Conservation (phyloP, 208 protist genomes). For the Vickermania spadyakhi region DNA sequence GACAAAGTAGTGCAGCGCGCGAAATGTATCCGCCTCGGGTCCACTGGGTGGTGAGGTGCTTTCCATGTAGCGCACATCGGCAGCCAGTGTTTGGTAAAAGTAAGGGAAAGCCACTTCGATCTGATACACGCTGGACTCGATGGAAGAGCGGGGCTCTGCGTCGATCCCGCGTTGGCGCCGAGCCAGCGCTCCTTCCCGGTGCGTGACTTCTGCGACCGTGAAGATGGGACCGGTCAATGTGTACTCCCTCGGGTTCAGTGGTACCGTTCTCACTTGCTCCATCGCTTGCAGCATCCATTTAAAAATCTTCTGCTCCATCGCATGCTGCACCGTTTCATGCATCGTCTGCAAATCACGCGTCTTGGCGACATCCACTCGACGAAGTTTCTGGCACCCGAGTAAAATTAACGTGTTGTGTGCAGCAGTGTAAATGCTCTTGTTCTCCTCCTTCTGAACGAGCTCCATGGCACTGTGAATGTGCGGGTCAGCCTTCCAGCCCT, state of each 20-base stretch:
- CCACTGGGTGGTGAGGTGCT: conserved; percentile 4
- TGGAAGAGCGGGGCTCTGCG: neutral
- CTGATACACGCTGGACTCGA: neutral
- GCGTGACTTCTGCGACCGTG: conserved; percentile 21
- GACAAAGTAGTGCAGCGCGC: conserved; percentile 28
- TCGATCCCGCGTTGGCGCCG: neutral
- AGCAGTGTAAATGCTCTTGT: conserved; percentile 19
- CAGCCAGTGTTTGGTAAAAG: conserved; percentile 18
- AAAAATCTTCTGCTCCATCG: conserved; percentile 29
- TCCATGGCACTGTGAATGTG: conserved; percentile 33
- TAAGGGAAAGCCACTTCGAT: conserved; percentile 46
- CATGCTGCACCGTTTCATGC: conserved; percentile 52
- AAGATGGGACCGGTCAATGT: conserved; percentile 35
- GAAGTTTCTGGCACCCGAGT: conserved; percentile 23
- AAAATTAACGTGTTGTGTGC: conserved; percentile 55
- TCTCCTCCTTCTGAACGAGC: conserved; percentile 34
- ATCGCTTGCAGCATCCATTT: conserved; percentile 5
- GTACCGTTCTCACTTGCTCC: neutral
- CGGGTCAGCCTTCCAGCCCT: conserved; percentile 56
- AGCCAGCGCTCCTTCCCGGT: neutral
- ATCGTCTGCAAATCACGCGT: conserved; percentile 50
- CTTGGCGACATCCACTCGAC: conserved; percentile 23
- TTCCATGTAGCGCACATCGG: conserved; percentile 69
- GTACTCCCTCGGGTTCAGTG: conserved; percentile 6
- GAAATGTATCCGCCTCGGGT: neutral